Percentiles rank a stretch among this genome's conserved stretches.
phyloP scores from a whole-genome alignment of 768 basidiomycete genomes.

The Russula lepida region DNA sequence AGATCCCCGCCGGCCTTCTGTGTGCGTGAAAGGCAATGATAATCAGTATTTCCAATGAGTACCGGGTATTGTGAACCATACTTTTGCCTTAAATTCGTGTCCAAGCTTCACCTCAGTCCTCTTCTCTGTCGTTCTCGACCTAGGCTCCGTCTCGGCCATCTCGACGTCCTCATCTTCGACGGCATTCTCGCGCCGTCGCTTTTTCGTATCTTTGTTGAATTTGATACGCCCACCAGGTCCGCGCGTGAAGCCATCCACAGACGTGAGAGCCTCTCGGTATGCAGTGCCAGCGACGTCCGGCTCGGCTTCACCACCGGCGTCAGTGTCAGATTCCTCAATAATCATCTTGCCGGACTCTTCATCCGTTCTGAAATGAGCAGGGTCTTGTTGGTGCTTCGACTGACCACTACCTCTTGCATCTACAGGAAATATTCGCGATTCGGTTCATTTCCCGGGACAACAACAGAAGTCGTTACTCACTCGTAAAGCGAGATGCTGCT shows the following conservation, averaged over 20 bases:
- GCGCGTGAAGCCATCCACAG: conserved; percentile 84
- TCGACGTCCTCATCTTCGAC: conserved; percentile 57
- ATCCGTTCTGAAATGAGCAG: conserved; percentile 80
- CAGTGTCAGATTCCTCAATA: conserved; percentile 50
- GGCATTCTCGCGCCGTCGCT: conserved; percentile 66
- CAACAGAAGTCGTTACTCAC: conserved; percentile 36
- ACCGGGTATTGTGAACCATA: conserved; percentile 30
- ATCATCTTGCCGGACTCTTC: conserved; percentile 75
- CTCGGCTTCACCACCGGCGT: conserved; percentile 34
- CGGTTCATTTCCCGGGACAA: neutral
- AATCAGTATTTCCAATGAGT: neutral
- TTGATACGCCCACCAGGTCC: conserved; percentile 79
- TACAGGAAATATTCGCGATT: conserved; percentile 27
- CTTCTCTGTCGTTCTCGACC: conserved; percentile 32
- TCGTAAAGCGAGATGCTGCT: conserved; percentile 57
- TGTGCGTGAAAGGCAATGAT: conserved; percentile 13
- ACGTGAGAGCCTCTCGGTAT: conserved; percentile 75
- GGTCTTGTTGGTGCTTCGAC: conserved; percentile 80
- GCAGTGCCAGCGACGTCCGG: conserved; percentile 63
- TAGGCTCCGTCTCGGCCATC: conserved; percentile 61
- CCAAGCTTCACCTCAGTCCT: conserved; percentile 57
- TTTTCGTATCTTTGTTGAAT: conserved; percentile 97
- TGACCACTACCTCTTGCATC: conserved; percentile 38
- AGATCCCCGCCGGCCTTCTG: conserved; percentile 94
- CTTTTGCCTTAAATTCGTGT: conserved; percentile 94